A percentile compares a stretch with the other conserved stretches of the same genome.
phyloP scores from a whole-genome alignment of 73 alveolate genomes.

The Blepharisma japonicum region DNA sequence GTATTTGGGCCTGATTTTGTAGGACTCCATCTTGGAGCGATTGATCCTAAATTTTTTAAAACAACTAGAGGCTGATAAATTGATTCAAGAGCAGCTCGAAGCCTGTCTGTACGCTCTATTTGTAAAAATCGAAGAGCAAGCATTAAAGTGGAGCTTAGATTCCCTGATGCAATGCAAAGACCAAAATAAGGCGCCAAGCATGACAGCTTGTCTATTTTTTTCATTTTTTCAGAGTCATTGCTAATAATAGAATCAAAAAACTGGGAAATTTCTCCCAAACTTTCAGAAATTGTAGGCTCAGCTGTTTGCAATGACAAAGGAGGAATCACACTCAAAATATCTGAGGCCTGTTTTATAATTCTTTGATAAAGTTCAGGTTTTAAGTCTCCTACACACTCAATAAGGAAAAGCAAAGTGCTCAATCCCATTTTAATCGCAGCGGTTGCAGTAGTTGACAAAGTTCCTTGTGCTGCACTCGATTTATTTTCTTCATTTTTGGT shows the following conservation, averaged over 20 bases:
- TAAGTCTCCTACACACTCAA: slow-evolving; percentile 6
- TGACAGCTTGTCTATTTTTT: not conserved
- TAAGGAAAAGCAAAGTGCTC: slow-evolving; percentile 14
- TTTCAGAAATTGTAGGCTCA: not conserved
- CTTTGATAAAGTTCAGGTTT: not conserved
- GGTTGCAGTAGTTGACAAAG: not conserved
- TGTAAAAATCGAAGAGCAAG: not conserved
- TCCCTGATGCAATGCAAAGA: not conserved
- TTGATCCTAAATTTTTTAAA: not conserved
- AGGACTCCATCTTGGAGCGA: not conserved
- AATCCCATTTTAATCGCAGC: slow-evolving; percentile 24
- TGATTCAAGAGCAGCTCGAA: not conserved
- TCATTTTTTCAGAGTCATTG: not conserved
- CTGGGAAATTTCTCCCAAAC: not conserved
- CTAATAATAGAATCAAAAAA: slow-evolving; percentile 11
- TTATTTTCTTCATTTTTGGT: not conserved
- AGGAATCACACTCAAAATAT: not conserved
- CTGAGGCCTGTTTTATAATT: not conserved
- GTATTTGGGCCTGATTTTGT: not conserved
- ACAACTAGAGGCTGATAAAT: not conserved
- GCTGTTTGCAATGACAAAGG: not conserved
- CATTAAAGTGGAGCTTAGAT: not conserved
- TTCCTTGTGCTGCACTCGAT: not conserved
- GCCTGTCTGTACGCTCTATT: not conserved
- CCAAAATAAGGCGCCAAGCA: not conserved